Conservation (phyloP, 2,329 filamentous ascomycete species). For the Monilinia fructicola region DNA sequence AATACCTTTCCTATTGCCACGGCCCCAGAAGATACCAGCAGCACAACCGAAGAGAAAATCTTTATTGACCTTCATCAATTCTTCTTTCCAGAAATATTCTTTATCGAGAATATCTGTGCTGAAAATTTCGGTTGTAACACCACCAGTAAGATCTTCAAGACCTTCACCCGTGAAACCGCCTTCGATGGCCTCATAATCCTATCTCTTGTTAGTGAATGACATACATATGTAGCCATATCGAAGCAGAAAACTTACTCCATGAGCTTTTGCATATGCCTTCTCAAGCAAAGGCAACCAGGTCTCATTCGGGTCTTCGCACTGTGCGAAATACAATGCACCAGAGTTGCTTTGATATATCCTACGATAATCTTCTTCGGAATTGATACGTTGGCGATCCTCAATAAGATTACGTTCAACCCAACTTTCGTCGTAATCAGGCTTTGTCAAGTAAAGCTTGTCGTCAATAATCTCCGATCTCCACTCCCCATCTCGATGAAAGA, state of each 20-base stretch:
- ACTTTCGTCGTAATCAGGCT: constrained; percentile 72
- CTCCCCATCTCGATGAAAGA: constrained; percentile 82
- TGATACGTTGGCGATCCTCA: constrained; percentile 65
- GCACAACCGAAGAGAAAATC: constrained; percentile 73
- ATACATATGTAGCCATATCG: not conserved
- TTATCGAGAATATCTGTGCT: constrained; percentile 73
- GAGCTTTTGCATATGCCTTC: constrained; percentile 82
- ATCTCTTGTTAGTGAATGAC: constrained; percentile 14
- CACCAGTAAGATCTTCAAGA: constrained; percentile 62
- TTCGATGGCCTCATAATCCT: constrained; percentile 70
- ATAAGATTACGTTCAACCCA: constrained; percentile 69
- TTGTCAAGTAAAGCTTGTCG: constrained; percentile 82
- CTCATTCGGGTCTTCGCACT: constrained; percentile 73
- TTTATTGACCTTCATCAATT: constrained; percentile 76
- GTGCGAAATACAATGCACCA: constrained; percentile 74
- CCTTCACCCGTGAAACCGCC: constrained; percentile 65
- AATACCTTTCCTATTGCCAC: constrained; percentile 51
- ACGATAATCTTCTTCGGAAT: constrained; percentile 57
- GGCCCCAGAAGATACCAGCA: constrained; percentile 45
- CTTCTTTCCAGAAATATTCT: constrained; percentile 79
- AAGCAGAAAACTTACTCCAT: constrained; percentile 46
- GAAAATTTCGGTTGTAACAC: constrained; percentile 68
- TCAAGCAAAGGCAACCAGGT: constrained; percentile 80
- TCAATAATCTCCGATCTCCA: constrained; percentile 87
- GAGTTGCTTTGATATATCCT: constrained; percentile 55